A percentile compares a stretch with the other conserved stretches of the same genome.
phyloP scores from a whole-genome alignment of 2,329 filamentous ascomycete genomes.

The Monosporascus cannonballus region DNA sequence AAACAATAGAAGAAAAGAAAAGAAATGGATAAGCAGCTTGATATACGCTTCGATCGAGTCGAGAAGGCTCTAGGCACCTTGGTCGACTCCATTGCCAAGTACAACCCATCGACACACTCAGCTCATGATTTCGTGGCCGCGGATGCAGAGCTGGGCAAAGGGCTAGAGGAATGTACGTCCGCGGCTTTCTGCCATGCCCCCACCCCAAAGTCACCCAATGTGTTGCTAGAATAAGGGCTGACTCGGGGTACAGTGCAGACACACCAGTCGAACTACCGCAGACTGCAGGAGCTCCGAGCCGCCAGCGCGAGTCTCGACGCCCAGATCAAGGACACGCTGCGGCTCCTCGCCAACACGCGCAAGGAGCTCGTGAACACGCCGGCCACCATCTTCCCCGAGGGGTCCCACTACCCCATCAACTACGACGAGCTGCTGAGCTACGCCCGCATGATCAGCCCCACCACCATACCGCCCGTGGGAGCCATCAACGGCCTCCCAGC shows the following conservation, averaged over 20 bases:
- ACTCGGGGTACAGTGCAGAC: slow-evolving; percentile 47
- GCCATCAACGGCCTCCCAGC: slow-evolving; percentile 35
- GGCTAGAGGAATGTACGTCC: slow-evolving; percentile 58
- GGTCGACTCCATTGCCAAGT: slow-evolving; percentile 75
- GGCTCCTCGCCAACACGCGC: slow-evolving; percentile 64
- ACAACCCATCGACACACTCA: slow-evolving; percentile 65
- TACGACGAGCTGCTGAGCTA: slow-evolving; percentile 72
- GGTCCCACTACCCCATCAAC: slow-evolving; percentile 49
- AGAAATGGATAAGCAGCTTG: slow-evolving; percentile 57
- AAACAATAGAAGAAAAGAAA: background rate
- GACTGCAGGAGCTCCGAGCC: slow-evolving; percentile 62
- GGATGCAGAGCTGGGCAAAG: slow-evolving; percentile 60
- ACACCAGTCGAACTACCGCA: slow-evolving; percentile 69
- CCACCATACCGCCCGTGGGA: slow-evolving; percentile 63
- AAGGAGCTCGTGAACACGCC: slow-evolving; percentile 63
- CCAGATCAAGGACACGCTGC: slow-evolving; percentile 66
- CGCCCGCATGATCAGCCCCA: slow-evolving; percentile 73
- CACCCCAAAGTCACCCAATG: background rate
- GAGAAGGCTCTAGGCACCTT: slow-evolving; percentile 62
- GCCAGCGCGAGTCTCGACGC: slow-evolving; percentile 60
- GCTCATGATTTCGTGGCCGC: slow-evolving; percentile 65
- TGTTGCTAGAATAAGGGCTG: slow-evolving; percentile 2
- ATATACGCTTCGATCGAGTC: slow-evolving; percentile 58
- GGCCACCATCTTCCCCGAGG: slow-evolving; percentile 48
- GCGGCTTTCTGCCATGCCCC: background rate